Conservation (phyloP, 495 filamentous ascomycete species). For the Elasticomyces elasticus region DNA sequence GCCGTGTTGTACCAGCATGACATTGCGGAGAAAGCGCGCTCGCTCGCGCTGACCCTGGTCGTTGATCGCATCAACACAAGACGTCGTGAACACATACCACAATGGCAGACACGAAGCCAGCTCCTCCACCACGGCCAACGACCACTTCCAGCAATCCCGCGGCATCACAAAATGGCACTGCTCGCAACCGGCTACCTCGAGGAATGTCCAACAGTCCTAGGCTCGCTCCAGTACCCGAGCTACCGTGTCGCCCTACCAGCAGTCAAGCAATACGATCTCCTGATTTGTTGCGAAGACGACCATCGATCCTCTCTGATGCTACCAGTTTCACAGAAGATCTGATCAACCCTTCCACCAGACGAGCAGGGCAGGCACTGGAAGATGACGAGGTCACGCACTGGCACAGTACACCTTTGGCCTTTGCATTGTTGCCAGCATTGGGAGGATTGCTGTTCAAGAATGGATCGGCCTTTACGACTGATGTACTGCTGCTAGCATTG, state of each 20-base stretch:
- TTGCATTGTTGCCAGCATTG: conserved; percentile 75
- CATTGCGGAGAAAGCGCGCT: neutral
- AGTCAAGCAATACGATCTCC: neutral
- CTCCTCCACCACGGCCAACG: conserved; percentile 1
- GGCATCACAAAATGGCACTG: neutral
- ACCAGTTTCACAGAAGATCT: conserved; percentile 11
- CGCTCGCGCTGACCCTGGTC: too few species aligned
- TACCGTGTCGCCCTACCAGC: neutral
- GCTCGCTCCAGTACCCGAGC: neutral
- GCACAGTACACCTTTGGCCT: conserved; percentile 66
- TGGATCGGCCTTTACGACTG: conserved; percentile 72
- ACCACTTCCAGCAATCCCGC: conserved; percentile 1
- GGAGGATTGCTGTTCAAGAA: conserved; percentile 78
- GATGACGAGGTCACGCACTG: conserved; percentile 48
- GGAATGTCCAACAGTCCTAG: neutral
- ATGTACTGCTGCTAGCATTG: conserved; percentile 67
- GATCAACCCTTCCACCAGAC: conserved; percentile 14
- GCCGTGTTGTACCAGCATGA: neutral
- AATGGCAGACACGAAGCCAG: conserved; percentile 11
- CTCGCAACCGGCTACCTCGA: neutral
- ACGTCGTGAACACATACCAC: neutral
- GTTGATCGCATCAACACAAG: neutral
- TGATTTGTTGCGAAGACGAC: conserved; percentile 9
- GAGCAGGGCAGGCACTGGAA: neutral
- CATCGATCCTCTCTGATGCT: conserved; percentile 16